Conservation (phyloP, 345 rosid species). For the Salix dunnii region DNA sequence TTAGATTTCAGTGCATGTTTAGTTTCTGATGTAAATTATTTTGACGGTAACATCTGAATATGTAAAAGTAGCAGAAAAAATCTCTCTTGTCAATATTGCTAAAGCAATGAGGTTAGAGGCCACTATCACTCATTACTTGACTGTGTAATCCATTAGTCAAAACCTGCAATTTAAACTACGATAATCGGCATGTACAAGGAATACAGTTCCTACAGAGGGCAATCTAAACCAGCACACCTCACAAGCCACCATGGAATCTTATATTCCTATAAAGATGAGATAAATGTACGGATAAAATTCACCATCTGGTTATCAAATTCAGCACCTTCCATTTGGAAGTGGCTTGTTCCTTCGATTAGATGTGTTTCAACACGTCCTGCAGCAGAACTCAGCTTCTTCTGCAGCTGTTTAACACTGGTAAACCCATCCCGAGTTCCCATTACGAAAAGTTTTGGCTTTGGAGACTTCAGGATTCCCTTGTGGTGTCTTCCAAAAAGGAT, state of each 20-base stretch:
- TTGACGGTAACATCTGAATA: not conserved
- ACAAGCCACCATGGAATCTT: not conserved
- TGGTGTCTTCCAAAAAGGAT: conserved; percentile 86
- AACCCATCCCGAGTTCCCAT: conserved; percentile 97
- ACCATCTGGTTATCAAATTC: conserved; percentile 78
- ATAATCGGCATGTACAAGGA: conserved; percentile 12
- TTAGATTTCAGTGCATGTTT: conserved; percentile 21
- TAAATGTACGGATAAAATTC: conserved; percentile 51
- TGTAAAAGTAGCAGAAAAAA: conserved; percentile 5
- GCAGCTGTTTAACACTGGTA: conserved; percentile 79
- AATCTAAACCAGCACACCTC: not conserved
- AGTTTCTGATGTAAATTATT: conserved; percentile 19
- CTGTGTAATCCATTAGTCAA: conserved; percentile 3
- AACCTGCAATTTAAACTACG: conserved; percentile 27
- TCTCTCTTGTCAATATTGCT: not conserved
- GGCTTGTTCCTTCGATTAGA: conserved; percentile 80
- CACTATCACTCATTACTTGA: not conserved
- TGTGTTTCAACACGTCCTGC: conserved; percentile 63
- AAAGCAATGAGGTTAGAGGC: not conserved
- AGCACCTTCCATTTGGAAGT: conserved; percentile 95
- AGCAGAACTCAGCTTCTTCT: conserved; percentile 69
- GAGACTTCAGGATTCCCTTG: conserved; percentile 65
- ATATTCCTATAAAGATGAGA: conserved; percentile 44
- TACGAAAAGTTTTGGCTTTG: conserved; percentile 80
- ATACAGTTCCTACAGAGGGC: not conserved